phyloP scores from a whole-genome alignment of 176 grass and related monocot genomes.

The Avena insularis region DNA sequence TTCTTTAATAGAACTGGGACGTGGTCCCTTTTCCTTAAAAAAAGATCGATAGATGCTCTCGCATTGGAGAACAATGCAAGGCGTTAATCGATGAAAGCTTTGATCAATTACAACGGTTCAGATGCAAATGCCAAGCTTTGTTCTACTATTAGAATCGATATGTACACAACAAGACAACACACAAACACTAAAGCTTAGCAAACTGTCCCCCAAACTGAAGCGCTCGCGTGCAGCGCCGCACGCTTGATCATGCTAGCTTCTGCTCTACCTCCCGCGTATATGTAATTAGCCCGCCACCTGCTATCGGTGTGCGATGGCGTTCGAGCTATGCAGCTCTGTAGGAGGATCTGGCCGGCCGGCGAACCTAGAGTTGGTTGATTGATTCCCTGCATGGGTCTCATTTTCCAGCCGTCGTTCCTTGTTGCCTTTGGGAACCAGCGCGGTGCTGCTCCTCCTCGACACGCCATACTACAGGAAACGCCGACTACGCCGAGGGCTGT shows the following conservation, averaged over 20 bases:
- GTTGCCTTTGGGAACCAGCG: not conserved
- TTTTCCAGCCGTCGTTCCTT: not conserved
- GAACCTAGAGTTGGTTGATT: not conserved
- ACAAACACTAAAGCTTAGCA: not conserved
- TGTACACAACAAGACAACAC: not conserved
- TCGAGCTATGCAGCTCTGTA: not conserved
- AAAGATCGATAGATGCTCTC: too few species aligned
- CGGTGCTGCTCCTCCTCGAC: conserved; percentile 20
- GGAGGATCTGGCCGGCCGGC: not conserved
- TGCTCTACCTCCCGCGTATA: not conserved
- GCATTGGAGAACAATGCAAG: too few species aligned
- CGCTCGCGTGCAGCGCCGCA: conserved; percentile 10
- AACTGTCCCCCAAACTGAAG: conserved; percentile 18
- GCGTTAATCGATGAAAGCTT: too few species aligned
- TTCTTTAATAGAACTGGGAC: too few species aligned
- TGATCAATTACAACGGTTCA: not conserved
- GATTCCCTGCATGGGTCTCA: not conserved
- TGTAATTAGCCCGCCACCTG: not conserved
- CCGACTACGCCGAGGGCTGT: too few species aligned
- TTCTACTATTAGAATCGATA: conserved; percentile 18
- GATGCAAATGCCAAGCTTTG: conserved; percentile 30
- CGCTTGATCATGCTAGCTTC: conserved; percentile 18
- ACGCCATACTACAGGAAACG: conserved; percentile 14
- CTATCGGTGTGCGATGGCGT: not conserved
- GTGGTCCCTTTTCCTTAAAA: too few species aligned